Conservation (phyloP, 345 rosid species). For the Sonneratia alba region DNA sequence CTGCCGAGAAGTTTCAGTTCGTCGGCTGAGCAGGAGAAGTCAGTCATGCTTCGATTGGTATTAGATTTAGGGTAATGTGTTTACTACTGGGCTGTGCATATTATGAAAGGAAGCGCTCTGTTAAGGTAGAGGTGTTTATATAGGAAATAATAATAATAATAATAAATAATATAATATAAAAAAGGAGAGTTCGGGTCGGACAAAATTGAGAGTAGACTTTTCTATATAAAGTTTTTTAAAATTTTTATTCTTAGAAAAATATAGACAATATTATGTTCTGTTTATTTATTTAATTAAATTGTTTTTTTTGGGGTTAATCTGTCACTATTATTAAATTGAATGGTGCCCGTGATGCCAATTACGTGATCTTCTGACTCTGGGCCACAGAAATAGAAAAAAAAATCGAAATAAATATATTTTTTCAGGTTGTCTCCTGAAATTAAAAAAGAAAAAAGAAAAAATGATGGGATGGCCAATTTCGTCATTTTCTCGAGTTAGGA, state of each 20-base stretch:
- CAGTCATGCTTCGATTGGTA: neutral
- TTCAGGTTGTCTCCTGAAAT: neutral
- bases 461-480: too few relatives aligned
- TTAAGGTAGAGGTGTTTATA: neutral
- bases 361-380: neutral
- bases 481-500: too few relatives aligned
- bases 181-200: neutral
- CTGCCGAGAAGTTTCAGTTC: slow-evolving; percentile 29
- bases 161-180: too few relatives aligned
- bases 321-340: neutral
- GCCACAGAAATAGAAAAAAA: neutral
- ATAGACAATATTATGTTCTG: neutral
- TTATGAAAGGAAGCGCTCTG: neutral
- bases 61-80: neutral
- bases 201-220: neutral
- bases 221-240: too few relatives aligned
- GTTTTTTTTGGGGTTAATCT: too few relatives aligned
- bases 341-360: neutral
- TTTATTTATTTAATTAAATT: too few relatives aligned
- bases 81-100: neutral
- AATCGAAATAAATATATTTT: neutral
- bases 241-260: neutral
- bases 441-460: too few relatives aligned
- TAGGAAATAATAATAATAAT: neutral
- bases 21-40: slow-evolving; percentile 28